Conservation (phyloP, 176 grass and related monocot genomes). For the Triticum monococcum region DNA sequence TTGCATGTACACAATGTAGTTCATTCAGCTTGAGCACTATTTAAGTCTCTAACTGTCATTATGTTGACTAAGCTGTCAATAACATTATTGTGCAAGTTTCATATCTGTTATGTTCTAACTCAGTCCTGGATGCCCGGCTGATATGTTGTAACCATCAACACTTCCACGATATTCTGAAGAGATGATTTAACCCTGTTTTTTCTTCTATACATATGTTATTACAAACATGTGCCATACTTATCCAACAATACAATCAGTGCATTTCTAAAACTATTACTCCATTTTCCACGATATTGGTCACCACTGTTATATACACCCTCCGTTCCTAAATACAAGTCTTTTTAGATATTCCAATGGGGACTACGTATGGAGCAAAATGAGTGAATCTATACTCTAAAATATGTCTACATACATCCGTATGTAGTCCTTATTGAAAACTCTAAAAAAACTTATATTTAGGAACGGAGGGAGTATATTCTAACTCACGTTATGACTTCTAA, state of each 20-base stretch:
- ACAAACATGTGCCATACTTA: constrained; percentile 10
- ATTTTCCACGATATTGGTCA: background rate
- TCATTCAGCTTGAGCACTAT: background rate
- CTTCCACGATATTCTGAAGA: constrained; percentile 13
- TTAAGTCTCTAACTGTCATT: background rate
- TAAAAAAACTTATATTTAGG: too few species aligned
- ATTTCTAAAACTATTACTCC: background rate
- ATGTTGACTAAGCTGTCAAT: too few species aligned
- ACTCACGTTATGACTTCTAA: background rate
- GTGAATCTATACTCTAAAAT: too few species aligned
- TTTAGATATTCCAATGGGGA: too few species aligned
- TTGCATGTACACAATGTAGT: background rate
- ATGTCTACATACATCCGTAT: too few species aligned
- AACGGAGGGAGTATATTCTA: background rate
- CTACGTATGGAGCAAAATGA: too few species aligned
- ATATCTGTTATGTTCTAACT: too few species aligned
- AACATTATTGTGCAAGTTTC: too few species aligned
- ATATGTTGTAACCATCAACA: constrained; percentile 8
- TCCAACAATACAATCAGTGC: background rate
- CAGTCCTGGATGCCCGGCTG: background rate
- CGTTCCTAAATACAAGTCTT: too few species aligned
- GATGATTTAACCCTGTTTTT: background rate
- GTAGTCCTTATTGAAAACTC: too few species aligned
- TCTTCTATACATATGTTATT: background rate
- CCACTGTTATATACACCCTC: background rate